Evolutionary conservation across 192 early-diverging fungal species (phyloP).

Genomic region (Chytriomyces sp.): DNA sequence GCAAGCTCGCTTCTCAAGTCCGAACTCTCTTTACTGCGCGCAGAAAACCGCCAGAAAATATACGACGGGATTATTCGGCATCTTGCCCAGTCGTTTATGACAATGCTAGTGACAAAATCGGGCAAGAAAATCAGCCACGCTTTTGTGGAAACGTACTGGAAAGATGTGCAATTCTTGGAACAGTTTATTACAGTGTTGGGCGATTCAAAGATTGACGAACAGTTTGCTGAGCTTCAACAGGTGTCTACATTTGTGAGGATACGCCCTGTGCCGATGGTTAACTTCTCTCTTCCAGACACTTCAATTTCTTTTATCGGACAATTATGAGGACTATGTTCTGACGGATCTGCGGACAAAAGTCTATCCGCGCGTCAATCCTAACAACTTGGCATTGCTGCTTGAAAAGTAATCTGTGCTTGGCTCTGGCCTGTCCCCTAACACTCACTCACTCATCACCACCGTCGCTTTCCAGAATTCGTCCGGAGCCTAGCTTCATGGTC

Average conservation of each 20-base stretch:
- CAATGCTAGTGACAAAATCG: slow-evolving; percentile 62
- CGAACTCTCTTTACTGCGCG: slow-evolving; percentile 67
- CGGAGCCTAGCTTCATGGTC: slow-evolving; percentile 45
- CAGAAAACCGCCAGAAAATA: slow-evolving; percentile 73
- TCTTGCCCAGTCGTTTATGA: slow-evolving; percentile 42
- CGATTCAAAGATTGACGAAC: slow-evolving; percentile 61
- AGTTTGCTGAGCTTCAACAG: slow-evolving; percentile 76
- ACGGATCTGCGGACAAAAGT: slow-evolving; percentile 64
- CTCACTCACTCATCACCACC: background rate
- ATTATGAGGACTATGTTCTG: slow-evolving; percentile 76
- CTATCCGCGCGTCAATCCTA: slow-evolving; percentile 68
- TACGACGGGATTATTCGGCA: slow-evolving; percentile 43
- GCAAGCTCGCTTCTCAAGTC: slow-evolving; percentile 57
- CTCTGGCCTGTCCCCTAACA: background rate
- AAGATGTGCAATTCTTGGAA: slow-evolving; percentile 69
- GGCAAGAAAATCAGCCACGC: slow-evolving; percentile 64
- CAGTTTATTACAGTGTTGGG: slow-evolving; percentile 68
- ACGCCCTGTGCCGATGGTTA: background rate
- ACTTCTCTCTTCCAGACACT: slow-evolving; percentile 57
- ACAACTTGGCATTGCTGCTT: slow-evolving; percentile 68
- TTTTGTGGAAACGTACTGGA: slow-evolving; percentile 26
- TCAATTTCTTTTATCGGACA: slow-evolving; percentile 68
- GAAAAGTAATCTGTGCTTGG: slow-evolving; percentile 74
- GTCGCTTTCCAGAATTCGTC: slow-evolving; percentile 32
- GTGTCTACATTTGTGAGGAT: slow-evolving; percentile 39